Conservation (phyloP, 306 rosid species). For the Albizia julibrissin region DNA sequence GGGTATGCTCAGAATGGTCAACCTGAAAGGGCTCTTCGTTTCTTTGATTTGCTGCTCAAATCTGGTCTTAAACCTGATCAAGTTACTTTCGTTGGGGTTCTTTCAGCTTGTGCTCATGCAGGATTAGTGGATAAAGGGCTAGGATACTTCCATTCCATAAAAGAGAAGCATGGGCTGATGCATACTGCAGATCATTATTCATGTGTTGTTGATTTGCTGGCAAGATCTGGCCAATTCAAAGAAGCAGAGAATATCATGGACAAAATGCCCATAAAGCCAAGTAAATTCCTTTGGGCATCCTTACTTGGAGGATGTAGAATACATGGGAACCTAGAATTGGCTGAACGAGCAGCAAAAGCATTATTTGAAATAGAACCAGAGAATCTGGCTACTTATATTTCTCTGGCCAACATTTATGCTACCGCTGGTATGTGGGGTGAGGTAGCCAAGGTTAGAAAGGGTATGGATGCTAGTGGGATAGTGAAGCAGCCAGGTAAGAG, state of each 20-base stretch:
- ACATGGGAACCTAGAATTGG: conserved; percentile 61
- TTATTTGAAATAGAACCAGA: conserved; percentile 70
- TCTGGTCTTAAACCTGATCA: conserved; percentile 67
- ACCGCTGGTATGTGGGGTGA: conserved; percentile 62
- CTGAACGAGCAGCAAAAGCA: conserved; percentile 58
- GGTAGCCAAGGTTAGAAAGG: conserved; percentile 52
- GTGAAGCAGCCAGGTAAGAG: conserved; percentile 65
- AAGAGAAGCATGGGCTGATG: conserved; percentile 57
- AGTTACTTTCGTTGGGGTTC: conserved; percentile 62
- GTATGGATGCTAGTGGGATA: conserved; percentile 51
- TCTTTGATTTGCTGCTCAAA: conserved; percentile 54
- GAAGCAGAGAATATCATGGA: conserved; percentile 60
- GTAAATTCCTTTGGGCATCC: conserved; percentile 71
- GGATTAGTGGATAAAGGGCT: conserved; percentile 68
- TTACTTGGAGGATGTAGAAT: conserved; percentile 76
- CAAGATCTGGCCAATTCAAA: conserved; percentile 61
- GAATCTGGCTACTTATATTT: conserved; percentile 66
- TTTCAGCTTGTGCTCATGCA: conserved; percentile 71
- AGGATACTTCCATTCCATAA: conserved; percentile 54
- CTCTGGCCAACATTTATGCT: conserved; percentile 71
- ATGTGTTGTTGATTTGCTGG: conserved; percentile 63
- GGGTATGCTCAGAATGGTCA: conserved; percentile 74
- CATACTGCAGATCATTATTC: conserved; percentile 70
- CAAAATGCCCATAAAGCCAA: conserved; percentile 62
- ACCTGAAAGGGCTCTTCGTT: conserved; percentile 52